Percentiles rank a stretch among this genome's conserved stretches.
Conservation (phyloP, 176 grass and related monocot species). For the Panicum miliaceum region DNA sequence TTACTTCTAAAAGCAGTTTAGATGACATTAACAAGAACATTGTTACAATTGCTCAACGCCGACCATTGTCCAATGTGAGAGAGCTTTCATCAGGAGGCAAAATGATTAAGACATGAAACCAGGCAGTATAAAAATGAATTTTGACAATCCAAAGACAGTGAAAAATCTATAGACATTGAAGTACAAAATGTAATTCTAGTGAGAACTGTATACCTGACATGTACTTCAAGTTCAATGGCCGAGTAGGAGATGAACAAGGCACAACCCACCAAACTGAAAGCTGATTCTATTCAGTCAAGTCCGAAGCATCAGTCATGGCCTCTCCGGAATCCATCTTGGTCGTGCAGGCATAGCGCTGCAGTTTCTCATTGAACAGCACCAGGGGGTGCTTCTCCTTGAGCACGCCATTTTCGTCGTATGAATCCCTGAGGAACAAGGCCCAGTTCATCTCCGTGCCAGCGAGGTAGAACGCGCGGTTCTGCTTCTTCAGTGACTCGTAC, state of each 20-base stretch:
- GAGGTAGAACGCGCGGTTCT: constrained; percentile 85
- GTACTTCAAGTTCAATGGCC: not conserved
- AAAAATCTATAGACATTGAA: not conserved
- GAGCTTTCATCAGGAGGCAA: not conserved
- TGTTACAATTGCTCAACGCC: not conserved
- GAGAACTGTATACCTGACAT: constrained; percentile 6
- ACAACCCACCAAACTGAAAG: not conserved
- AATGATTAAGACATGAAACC: not conserved
- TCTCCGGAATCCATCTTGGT: constrained; percentile 34
- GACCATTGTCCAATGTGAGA: not conserved
- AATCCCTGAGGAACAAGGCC: constrained; percentile 74
- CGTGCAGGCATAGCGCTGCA: constrained; percentile 69
- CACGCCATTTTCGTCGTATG: constrained; percentile 62
- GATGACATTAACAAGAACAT: not conserved
- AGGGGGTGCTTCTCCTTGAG: constrained; percentile 79
- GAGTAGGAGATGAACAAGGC: not conserved
- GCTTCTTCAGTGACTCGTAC: constrained; percentile 71
- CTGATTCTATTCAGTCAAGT: not conserved
- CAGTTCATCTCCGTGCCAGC: constrained; percentile 94
- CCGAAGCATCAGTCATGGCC: not conserved
- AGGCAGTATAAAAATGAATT: not conserved
- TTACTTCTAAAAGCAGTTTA: not conserved
- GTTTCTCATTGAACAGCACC: constrained; percentile 76
- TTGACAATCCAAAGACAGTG: not conserved
- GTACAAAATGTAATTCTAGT: not conserved